phyloP scores from a whole-genome alignment of 208 protist species.

The Wallacemonas sp. region DNA sequence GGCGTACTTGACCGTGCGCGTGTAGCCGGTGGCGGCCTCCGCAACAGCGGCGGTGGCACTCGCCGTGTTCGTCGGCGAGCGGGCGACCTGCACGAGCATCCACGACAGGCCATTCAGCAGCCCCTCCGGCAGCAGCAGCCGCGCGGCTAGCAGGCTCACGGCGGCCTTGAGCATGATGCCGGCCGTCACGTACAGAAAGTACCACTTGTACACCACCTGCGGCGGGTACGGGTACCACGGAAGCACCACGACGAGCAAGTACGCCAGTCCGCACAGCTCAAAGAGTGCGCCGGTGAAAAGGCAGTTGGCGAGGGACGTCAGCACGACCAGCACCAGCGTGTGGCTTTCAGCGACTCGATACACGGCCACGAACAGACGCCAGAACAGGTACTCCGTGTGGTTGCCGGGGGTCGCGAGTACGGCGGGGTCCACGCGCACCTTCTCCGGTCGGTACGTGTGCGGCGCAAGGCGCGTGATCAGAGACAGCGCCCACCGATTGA shows the following conservation, averaged over 20 bases:
- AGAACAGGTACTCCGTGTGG: conserved; percentile 18
- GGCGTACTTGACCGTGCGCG: conserved; percentile 19
- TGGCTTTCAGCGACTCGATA: conserved; percentile 38
- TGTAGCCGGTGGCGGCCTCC: no score
- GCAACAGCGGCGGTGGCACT: not conserved
- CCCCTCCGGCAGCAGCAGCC: conserved; percentile 12
- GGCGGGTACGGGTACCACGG: conserved; percentile 53
- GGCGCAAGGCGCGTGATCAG: conserved; percentile 30
- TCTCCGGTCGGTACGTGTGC: conserved; percentile 49
- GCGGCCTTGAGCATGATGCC: conserved; percentile 49
- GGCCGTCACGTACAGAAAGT: conserved; percentile 33
- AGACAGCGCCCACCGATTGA: not conserved
- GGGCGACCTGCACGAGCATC: conserved; percentile 26
- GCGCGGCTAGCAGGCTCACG: conserved; percentile 24
- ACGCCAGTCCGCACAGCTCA: conserved; percentile 45
- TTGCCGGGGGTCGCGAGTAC: not conserved
- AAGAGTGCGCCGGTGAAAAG: conserved; percentile 50
- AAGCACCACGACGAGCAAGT: conserved; percentile 47
- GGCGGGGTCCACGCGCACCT: conserved; percentile 17
- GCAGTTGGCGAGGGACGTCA: conserved; percentile 33
- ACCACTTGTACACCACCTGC: conserved; percentile 29
- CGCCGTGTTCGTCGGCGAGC: conserved; percentile 6
- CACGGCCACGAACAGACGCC: conserved; percentile 22
- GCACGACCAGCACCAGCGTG: conserved; percentile 36
- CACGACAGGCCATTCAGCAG: conserved; percentile 26